A percentile compares a stretch with the other conserved stretches of the same genome.
Conservation (phyloP, 108 stramenopile genomes). For the Cylindrotheca fusiformis region DNA sequence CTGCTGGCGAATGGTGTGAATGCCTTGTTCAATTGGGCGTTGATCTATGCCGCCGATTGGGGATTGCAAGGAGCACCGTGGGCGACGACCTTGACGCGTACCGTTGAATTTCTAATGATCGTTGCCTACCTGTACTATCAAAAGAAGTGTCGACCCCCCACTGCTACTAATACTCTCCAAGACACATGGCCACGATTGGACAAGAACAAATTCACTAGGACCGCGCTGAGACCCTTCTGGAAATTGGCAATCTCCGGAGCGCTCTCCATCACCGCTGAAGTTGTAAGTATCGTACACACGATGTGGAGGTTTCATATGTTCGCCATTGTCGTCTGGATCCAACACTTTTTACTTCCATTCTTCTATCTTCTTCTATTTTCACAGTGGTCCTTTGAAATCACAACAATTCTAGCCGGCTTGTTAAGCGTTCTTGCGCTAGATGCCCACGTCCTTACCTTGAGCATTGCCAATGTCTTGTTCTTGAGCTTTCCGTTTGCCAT, state of each 20-base stretch:
- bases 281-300: no score
- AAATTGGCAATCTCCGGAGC: conserved; percentile 26
- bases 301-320: no score
- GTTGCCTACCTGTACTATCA: conserved; percentile 13
- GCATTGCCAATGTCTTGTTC: conserved; percentile 28
- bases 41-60: conserved; percentile 34
- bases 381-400: conserved; percentile 40
- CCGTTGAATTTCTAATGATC: conserved; percentile 25
- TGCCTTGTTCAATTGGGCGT: conserved; percentile 37
- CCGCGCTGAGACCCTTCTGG: conserved; percentile 21
- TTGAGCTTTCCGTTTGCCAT: no score
- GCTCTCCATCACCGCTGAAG: no score
- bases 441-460: conserved; percentile 39
- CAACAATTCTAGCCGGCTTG: conserved; percentile 41
- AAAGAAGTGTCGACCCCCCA: no score
- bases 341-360: no score
- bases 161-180: no score
- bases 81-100: conserved; percentile 44
- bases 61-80: conserved; percentile 41
- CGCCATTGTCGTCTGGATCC: no score
- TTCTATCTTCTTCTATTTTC: conserved; percentile 21
- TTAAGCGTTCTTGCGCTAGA: conserved; percentile 31
- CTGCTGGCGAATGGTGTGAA: conserved; percentile 41
- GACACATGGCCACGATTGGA: conserved; percentile 31
- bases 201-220: conserved; percentile 10